phyloP scores from a whole-genome alignment of 2,329 filamentous ascomycete species.

The Trichophyton benhamiae region DNA sequence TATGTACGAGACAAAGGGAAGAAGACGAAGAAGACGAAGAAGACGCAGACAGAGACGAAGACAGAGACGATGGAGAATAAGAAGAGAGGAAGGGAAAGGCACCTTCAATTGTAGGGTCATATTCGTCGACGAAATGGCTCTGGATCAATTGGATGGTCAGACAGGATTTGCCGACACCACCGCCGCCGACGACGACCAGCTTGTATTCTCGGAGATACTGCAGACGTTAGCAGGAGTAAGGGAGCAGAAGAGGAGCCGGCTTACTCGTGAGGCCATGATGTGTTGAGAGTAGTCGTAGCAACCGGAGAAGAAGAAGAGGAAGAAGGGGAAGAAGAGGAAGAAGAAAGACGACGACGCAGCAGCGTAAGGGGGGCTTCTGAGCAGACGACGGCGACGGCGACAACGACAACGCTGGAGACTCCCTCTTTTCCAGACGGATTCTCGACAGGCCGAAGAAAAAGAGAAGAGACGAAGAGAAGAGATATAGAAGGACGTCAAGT shows the following conservation, averaged over 20 bases:
- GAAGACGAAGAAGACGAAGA: not conserved
- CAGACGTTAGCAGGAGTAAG: not conserved
- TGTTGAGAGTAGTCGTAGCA: not conserved
- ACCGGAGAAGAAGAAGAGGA: not conserved
- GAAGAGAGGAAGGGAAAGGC: constrained; percentile 9
- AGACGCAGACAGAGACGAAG: too few species aligned
- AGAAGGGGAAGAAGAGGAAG: not conserved
- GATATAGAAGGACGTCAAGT: not conserved
- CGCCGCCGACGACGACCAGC: constrained; percentile 91
- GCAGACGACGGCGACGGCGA: too few species aligned
- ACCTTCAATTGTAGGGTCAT: constrained; percentile 98
- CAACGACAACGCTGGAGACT: not conserved
- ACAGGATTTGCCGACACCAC: constrained; percentile 98
- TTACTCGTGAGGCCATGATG: constrained; percentile 5
- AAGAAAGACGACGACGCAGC: too few species aligned
- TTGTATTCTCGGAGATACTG: constrained; percentile 88
- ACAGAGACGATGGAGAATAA: constrained; percentile 33
- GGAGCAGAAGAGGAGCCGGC: not conserved
- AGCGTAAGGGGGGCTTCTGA: not conserved
- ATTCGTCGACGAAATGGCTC: constrained; percentile 98
- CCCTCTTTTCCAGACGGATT: not conserved
- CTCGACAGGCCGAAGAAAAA: not conserved
- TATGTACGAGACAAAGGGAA: not conserved
- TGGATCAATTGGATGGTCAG: constrained; percentile 93
- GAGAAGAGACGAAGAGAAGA: not conserved